Base-by-base conservation (phyloP, 371 early-diverging fungal genomes). In the Lichtheimia ornata region DNA sequence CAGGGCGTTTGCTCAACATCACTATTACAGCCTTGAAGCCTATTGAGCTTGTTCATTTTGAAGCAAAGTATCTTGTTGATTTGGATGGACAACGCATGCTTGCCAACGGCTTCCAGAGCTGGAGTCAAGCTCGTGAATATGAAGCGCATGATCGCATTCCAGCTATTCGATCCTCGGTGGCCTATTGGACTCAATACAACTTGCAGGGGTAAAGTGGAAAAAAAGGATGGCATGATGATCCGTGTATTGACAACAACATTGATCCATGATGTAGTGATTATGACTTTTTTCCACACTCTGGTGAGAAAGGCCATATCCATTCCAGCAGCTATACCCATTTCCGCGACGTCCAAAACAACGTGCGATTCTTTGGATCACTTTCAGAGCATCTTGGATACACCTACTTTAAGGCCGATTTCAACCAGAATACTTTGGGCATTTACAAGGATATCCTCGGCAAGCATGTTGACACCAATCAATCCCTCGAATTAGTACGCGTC, bases 41-140 rank as follows among this genome's bases (percentile, higher is more conserved):
- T 4, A 44, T 76, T 9, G 71, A 73, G 20, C 52, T 76, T 14
- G 50, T 61, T 4, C 61, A 69, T 17, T 71, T 76, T 30, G 69
- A 72, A 50, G 63, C 66, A 17, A 67, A 66, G 20, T 79, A 73
- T 35, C 35, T 58, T 45, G 25, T 50, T 0, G 66, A 70, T 3
- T 28, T 79, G 40, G 62, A 52, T 6, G 74, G 69, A n/a, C 77
- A 79, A 55, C 45, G 68, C 14, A 69, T 82, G 72, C 64, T 82
- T 53, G 81, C 85, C 4, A 85, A 85, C 56, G 85, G 85, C 0
- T 85, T 82, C 52, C 82, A 85, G 58, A 80, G 79, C 40, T 85
- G 85, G 85, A 80, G 81, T 55, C 80, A 79, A 50, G 65, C 80
- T 1, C 60, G 71, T 40, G 80, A 79, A 53, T 47, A 74, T 24